Conservation (phyloP, 495 filamentous ascomycete species). For the Penicillium goetzii region DNA sequence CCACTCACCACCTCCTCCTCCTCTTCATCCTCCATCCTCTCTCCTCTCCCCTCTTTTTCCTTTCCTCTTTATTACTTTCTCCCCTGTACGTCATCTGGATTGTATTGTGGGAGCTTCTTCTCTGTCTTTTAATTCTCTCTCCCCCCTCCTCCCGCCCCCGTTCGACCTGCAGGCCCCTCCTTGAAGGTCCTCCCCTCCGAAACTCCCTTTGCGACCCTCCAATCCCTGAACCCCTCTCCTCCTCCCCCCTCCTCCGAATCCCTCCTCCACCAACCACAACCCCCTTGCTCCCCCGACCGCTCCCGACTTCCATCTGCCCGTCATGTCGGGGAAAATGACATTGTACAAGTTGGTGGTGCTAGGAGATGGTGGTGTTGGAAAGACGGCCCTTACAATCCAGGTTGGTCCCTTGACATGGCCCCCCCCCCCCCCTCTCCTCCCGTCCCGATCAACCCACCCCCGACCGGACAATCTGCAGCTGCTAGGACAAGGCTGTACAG, state of each 20-base stretch:
- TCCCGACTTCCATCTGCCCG: slow-evolving; percentile 24
- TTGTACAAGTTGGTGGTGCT: slow-evolving; percentile 98
- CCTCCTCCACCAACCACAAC: slow-evolving; percentile 3
- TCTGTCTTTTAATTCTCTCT: not conserved
- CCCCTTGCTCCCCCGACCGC: slow-evolving; percentile 5
- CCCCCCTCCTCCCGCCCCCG: not conserved
- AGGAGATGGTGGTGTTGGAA: slow-evolving; percentile 90
- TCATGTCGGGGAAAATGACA: slow-evolving; percentile 85
- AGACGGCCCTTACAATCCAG: slow-evolving; percentile 97
- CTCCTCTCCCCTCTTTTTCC: slow-evolving; percentile 12
- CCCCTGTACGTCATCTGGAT: not conserved
- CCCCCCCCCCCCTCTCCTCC: slow-evolving; percentile 1
- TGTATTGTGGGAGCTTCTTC: not conserved
- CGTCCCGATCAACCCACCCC: not conserved
- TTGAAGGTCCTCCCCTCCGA: not conserved
- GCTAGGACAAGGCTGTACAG: not conserved
- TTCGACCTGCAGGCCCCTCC: slow-evolving; percentile 7
- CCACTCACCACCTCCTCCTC: not conserved
- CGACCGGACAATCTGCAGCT: slow-evolving; percentile 7
- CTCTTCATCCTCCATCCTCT: not conserved
- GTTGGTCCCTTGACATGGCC: slow-evolving; percentile 53
- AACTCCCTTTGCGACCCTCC: slow-evolving; percentile 2
- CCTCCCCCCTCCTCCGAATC: slow-evolving; percentile 9
- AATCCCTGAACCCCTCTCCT: slow-evolving; percentile 19
- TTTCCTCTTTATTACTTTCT: not conserved